Percentiles rank a stretch among this genome's conserved stretches.
These are phyloP conservation scores for Elsinoe ampelina DNA, from an alignment of 2,329 filamentous ascomycete genomes.

Conservation along the genomic window DNA sequence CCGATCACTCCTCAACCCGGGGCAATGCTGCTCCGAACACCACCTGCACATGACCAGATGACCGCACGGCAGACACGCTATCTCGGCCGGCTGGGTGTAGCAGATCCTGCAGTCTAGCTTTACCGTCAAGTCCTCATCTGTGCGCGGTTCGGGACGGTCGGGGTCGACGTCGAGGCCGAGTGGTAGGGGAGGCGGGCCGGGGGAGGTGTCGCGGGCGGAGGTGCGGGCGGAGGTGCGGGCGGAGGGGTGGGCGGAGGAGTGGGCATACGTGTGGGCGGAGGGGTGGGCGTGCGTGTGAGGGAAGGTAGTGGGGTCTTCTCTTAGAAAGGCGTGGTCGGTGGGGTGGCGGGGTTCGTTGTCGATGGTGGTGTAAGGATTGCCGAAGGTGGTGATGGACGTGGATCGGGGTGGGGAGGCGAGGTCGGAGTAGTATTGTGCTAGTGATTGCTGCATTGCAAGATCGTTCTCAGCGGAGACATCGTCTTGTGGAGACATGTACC, in stretches of 20 bases:
- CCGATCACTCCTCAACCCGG: conserved; percentile 32
- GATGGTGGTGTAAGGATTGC: neutral
- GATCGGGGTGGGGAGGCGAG: neutral
- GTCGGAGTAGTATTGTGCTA: neutral
- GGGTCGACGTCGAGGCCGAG: conserved; percentile 37
- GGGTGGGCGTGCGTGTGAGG: neutral
- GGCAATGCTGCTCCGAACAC: conserved; percentile 45
- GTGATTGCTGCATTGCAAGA: neutral
- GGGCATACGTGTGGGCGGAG: neutral
- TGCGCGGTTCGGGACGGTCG: conserved; percentile 39
- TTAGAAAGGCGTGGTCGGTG: neutral
- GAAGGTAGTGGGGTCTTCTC: neutral
- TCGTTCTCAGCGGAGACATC: neutral
- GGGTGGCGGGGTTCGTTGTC: neutral
- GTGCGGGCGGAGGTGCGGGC: too few species aligned
- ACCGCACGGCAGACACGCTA: conserved; percentile 45
- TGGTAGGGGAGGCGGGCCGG: neutral
- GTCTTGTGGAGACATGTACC: neutral
- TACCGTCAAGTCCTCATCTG: conserved; percentile 41
- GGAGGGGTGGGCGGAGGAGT: neutral
- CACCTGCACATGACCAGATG: conserved; percentile 47
- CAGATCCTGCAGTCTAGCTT: conserved; percentile 46
- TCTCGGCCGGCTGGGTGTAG: conserved; percentile 43
- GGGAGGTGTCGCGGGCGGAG: too few species aligned
- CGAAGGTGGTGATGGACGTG: too few species aligned